These are phyloP conservation scores for Blastobotrys parvus DNA, from an alignment of 805 yeast genomes.

Conservation along the genomic window DNA sequence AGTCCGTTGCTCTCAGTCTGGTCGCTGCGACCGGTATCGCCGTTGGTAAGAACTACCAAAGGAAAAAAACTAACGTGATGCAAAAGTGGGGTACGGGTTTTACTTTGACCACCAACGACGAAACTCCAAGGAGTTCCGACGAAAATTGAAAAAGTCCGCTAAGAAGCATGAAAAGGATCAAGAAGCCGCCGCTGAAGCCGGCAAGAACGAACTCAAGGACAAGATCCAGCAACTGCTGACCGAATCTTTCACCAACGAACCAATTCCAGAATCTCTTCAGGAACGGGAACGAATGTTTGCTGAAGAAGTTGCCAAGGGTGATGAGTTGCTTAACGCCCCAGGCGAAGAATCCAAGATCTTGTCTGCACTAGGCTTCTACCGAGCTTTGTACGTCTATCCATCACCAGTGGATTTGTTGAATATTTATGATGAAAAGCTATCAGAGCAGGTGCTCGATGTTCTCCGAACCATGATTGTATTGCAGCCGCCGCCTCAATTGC, in stretches of 20 bases:
- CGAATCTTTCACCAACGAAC: constrained; percentile 58
- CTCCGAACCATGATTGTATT: constrained; percentile 84
- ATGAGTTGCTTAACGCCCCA: constrained; percentile 59
- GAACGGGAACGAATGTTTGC: constrained; percentile 76
- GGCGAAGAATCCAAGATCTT: constrained; percentile 53
- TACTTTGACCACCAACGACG: constrained; percentile 94
- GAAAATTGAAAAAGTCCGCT: constrained; percentile 54
- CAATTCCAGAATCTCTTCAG: constrained; percentile 60
- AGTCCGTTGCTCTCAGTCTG: too few relatives aligned
- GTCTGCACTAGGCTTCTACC: constrained; percentile 86
- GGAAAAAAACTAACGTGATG: too few relatives aligned
- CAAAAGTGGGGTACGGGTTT: constrained; percentile 70
- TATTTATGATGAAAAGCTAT: constrained; percentile 82
- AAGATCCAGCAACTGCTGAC: constrained; percentile 53
- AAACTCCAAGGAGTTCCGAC: constrained; percentile 73
- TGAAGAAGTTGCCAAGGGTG: constrained; percentile 78
- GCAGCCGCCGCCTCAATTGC: constrained; percentile 72
- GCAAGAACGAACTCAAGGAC: constrained; percentile 47
- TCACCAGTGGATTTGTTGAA: constrained; percentile 87
- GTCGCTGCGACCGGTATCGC: too few relatives aligned
- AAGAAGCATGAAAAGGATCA: constrained; percentile 52
- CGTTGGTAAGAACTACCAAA: too few relatives aligned
- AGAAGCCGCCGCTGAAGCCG: constrained; percentile 48
- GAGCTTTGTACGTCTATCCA: constrained; percentile 88
- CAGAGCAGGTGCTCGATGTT: constrained; percentile 72